Evolutionary conservation across 495 filamentous ascomycete genomes (phyloP), one percentile per base, ranked within the genome.

Genomic region (Acidomyces sp.): DNA sequence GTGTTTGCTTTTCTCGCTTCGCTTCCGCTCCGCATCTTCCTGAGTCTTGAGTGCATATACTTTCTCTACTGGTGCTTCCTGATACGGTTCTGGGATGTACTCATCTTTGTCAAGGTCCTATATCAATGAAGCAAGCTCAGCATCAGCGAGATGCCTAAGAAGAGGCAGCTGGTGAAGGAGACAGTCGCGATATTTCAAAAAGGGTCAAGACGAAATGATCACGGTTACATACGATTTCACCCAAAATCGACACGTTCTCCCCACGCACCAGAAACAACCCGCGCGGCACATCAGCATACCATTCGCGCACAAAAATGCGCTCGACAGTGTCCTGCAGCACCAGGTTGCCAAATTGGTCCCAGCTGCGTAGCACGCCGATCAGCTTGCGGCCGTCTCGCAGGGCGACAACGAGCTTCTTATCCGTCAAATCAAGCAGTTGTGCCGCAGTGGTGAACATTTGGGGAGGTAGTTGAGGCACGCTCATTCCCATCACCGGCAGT

Each of bases 391-490:
- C 90, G 61, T 97, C 90, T 39, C 90, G 77, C 38, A 97, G 70
- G 7, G 85, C 73, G 31, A 96, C 68, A 54, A 93, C 70, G 24
- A 97, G 74, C 62, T 97, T 97, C 64, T 97, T 96, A 64, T 97
- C 90, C 47, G 90, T 95, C 52, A 97, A 69, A 60, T 97, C 90
- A 26, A 96, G 62, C 30, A 97, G 64, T 61, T 95, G 88, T 36
- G 90, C 85, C 30, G 90, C 87, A 3, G 90, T 97, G 12, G 92
- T 94, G 66, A 97, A 97, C 86, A 96, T 95, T 67, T 97, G 84
- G 33, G 75, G 75, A 3, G 77, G 80, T 25, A 85, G 63, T 46
- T 77, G 73, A 2, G 64, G 55, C 11, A 59, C 51, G 40, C 60
- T 53, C 49, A 71, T 18, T 16, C 4, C 3, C 33, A 35, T 35